Evolutionary conservation across 2,329 filamentous ascomycete species (phyloP).

Genomic region (Pyrenochaeta sp.): DNA sequence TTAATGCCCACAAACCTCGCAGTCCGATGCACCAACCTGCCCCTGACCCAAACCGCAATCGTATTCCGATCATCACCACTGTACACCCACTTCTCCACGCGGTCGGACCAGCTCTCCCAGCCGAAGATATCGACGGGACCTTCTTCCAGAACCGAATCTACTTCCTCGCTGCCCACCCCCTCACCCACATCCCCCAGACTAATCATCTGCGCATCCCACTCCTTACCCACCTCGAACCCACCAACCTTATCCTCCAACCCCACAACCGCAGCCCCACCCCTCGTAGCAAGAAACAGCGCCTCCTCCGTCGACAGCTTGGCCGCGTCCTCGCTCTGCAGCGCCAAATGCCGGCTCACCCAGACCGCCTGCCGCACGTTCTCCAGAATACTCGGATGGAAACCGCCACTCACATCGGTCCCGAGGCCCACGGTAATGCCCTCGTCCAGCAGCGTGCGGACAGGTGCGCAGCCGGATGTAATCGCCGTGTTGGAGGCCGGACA

Average conservation of each 20-base stretch:
- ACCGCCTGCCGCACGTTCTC: slow-evolving; percentile 83
- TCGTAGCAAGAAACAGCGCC: slow-evolving; percentile 82
- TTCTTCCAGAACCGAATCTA: slow-evolving; percentile 53
- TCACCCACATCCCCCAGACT: slow-evolving; percentile 59
- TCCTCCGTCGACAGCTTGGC: slow-evolving; percentile 84
- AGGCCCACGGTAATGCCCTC: slow-evolving; percentile 80
- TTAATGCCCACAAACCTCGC: slow-evolving; percentile 14
- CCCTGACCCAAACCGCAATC: slow-evolving; percentile 85
- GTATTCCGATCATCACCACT: slow-evolving; percentile 94
- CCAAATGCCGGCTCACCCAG: slow-evolving; percentile 76
- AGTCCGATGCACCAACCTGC: slow-evolving; percentile 74
- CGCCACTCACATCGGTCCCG: slow-evolving; percentile 90
- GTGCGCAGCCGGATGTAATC: slow-evolving; percentile 79
- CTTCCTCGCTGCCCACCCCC: too few relatives aligned
- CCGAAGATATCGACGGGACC: slow-evolving; percentile 88
- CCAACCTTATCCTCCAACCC: slow-evolving; percentile 77
- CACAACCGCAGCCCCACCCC: slow-evolving; percentile 84
- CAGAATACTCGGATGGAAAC: slow-evolving; percentile 81
- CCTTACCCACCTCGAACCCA: slow-evolving; percentile 83
- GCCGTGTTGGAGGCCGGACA: slow-evolving; percentile 88
- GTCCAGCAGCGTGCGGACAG: slow-evolving; percentile 76
- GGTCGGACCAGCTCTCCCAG: slow-evolving; percentile 87
- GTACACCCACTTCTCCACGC: slow-evolving; percentile 92
- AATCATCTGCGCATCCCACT: slow-evolving; percentile 90
- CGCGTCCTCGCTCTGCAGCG: slow-evolving; percentile 58